Percentiles rank a stretch among this genome's conserved stretches.
Conservation (phyloP, 495 filamentous ascomycete species). For the Barbatosphaeria neglecta region DNA sequence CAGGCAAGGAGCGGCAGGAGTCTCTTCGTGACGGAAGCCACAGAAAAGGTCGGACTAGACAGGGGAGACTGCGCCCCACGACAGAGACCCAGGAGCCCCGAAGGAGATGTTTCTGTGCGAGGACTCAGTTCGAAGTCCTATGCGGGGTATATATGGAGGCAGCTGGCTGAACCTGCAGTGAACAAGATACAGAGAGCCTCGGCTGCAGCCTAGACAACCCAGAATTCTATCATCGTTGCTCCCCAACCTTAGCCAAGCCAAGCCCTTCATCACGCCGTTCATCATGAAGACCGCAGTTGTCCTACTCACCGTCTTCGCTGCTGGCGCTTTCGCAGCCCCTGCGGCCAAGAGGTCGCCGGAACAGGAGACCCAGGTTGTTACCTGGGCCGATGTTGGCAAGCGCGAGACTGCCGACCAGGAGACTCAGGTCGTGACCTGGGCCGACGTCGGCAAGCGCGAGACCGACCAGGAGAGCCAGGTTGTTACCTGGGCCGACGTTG, state of each 20-base stretch:
- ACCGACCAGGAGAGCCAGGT: not conserved
- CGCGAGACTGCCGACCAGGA: not conserved
- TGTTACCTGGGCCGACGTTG: not conserved
- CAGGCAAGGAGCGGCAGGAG: not conserved
- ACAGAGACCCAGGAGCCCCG: no score
- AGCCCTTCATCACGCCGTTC: not conserved
- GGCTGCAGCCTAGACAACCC: no score
- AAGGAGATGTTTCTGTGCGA: no score
- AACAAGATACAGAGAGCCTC: not conserved
- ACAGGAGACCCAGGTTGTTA: not conserved
- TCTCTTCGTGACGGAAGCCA: not conserved
- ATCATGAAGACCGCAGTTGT: not conserved
- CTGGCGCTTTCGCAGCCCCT: not conserved
- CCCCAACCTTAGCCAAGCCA: not conserved
- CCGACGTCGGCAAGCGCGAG: not conserved
- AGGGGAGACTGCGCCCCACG: not conserved
- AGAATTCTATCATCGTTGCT: not conserved
- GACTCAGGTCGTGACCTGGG: not conserved
- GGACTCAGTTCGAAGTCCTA: not conserved
- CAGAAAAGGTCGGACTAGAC: not conserved
- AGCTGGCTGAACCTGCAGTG: not conserved
- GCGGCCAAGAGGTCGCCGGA: not conserved
- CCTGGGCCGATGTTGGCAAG: not conserved
- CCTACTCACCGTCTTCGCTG: not conserved
- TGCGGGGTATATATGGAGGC: not conserved